These are phyloP conservation scores for Populus simonii DNA, from an alignment of 345 rosid genomes.

Conservation along the genomic window DNA sequence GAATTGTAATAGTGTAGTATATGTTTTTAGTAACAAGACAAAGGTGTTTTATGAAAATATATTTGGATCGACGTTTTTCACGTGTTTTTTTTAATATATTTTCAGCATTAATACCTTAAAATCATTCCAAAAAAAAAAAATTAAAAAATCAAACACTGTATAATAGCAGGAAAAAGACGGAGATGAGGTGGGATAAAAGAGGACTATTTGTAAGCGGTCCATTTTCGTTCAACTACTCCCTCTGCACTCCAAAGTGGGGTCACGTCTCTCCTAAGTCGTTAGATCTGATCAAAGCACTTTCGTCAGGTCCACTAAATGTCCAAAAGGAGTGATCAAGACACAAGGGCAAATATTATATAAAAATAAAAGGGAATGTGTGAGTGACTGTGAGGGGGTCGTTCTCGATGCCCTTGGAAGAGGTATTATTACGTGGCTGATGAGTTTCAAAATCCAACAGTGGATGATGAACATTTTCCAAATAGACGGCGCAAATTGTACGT, in stretches of 20 bases:
- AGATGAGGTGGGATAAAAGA: neutral
- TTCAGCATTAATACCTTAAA: too few species aligned
- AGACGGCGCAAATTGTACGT: slow-evolving; percentile 19
- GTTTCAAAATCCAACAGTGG: slow-evolving; percentile 13
- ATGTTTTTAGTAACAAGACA: too few species aligned
- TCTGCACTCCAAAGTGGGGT: neutral
- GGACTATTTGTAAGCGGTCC: neutral
- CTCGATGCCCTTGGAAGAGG: neutral
- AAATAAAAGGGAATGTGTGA: too few species aligned
- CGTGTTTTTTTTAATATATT: too few species aligned
- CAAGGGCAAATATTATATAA: neutral
- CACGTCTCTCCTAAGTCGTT: neutral
- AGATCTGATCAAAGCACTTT: neutral
- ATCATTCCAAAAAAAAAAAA: too few species aligned
- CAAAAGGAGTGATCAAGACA: too few species aligned
- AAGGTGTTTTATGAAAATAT: too few species aligned
- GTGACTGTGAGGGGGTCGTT: too few species aligned
- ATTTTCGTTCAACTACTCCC: neutral
- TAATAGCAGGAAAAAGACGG: too few species aligned
- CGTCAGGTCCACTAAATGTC: neutral
- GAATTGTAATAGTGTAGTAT: too few species aligned
- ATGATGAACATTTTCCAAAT: neutral
- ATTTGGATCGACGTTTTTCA: too few species aligned
- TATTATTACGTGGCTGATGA: neutral
- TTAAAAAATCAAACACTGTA: too few species aligned